These are phyloP conservation scores for Quaeritorhiza haematococci DNA, from an alignment of 371 early-diverging fungal genomes.

Conservation along the genomic window DNA sequence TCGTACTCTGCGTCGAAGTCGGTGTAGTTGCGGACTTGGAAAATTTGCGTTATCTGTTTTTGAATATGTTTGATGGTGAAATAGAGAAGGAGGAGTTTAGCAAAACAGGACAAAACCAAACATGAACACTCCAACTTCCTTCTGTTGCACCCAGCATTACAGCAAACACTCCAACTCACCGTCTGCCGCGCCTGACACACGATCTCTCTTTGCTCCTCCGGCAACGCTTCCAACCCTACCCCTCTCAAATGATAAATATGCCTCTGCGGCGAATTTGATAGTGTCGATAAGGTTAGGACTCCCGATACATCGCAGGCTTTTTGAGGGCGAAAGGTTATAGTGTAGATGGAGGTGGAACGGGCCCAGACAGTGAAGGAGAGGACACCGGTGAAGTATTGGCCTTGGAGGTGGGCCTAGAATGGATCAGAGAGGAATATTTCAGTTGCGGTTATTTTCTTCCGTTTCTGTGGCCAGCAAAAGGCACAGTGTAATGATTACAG, in stretches of 20 bases:
- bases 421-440: too few species aligned
- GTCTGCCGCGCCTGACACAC: conserved; percentile 25
- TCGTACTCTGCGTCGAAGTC: conserved; percentile 33
- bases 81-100: too few species aligned
- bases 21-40: conserved; percentile 26
- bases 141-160: too few species aligned
- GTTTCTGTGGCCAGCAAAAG: too few species aligned
- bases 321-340: conserved; percentile 32
- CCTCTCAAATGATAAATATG: conserved; percentile 34
- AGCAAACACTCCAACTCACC: conserved; percentile 14
- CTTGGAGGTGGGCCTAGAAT: conserved; percentile 32
- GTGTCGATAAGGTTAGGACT: conserved; percentile 27
- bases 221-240: conserved; percentile 32
- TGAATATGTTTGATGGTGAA: too few species aligned
- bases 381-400: conserved; percentile 27
- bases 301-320: conserved; percentile 22
- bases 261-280: conserved; percentile 36
- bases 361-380: conserved; percentile 23
- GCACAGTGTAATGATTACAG: too few species aligned
- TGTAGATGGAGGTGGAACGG: conserved; percentile 19
- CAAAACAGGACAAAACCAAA: neutral
- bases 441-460: too few species aligned
- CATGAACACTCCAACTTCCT: neutral
- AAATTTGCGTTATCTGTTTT: conserved; percentile 14
- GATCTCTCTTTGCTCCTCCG: conserved; percentile 31